Conservation (phyloP, 2,329 filamentous ascomycete genomes). For the Ophiostoma angusticollis region DNA sequence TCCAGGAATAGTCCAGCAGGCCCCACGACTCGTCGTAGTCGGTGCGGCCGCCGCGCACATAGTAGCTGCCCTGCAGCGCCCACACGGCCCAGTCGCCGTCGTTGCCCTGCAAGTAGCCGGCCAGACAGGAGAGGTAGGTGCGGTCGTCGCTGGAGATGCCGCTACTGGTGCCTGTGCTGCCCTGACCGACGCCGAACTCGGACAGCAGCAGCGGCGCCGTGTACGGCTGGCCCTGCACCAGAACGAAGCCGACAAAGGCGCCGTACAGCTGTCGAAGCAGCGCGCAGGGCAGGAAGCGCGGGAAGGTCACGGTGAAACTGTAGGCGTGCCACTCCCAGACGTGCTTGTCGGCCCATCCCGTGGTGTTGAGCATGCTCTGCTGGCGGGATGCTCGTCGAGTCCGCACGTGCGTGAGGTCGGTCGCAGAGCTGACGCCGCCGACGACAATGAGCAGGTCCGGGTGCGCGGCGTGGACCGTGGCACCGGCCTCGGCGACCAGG, state of each 20-base stretch:
- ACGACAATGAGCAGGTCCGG: conserved; percentile 40
- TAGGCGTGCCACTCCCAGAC: conserved; percentile 51
- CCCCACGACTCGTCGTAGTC: conserved; percentile 43
- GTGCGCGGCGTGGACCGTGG: conserved; percentile 37
- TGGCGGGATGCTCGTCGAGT: too few species aligned
- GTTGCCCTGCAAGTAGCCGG: conserved; percentile 39
- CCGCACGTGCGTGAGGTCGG: conserved; percentile 39
- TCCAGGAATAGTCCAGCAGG: conserved; percentile 24
- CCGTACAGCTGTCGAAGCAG: conserved; percentile 32
- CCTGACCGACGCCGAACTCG: conserved; percentile 44
- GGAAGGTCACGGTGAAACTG: conserved; percentile 38
- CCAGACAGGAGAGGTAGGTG: conserved; percentile 38
- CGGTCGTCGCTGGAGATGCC: conserved; percentile 32
- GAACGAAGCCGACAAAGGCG: conserved; percentile 36
- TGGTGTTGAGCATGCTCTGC: conserved; percentile 27
- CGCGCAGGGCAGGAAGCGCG: conserved; percentile 29
- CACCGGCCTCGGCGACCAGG: conserved; percentile 33
- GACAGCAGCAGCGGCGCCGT: conserved; percentile 44
- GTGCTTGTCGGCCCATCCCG: conserved; percentile 35
- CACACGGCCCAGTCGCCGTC: conserved; percentile 48
- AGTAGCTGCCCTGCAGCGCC: conserved; percentile 46
- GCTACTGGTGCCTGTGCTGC: conserved; percentile 24
- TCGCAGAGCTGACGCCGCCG: conserved; percentile 40
- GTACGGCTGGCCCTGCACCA: conserved; percentile 31
- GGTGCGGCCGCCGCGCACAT: conserved; percentile 35